A percentile compares a stretch with the other conserved stretches of the same genome.
Evolutionary conservation across 495 filamentous ascomycete genomes (phyloP).

Genomic region (Jackrogersella minutella): DNA sequence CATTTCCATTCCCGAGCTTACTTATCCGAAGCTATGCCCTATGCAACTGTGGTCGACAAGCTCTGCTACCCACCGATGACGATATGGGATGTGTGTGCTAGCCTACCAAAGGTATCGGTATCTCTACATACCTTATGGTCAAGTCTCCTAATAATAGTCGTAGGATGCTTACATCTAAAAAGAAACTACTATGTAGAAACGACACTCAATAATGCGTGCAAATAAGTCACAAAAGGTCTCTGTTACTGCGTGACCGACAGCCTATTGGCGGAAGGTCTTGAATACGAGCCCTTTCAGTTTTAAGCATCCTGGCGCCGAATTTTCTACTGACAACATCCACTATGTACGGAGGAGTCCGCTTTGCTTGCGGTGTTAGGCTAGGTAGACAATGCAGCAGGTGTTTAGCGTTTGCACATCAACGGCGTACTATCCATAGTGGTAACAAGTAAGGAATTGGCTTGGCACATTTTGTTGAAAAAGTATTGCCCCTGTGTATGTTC

Average conservation of each 20-base stretch:
- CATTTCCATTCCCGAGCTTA: conserved; percentile 20
- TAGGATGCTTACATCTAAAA: not conserved
- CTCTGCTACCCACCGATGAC: conserved; percentile 15
- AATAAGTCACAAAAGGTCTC: conserved; percentile 14
- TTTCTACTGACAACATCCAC: conserved; percentile 17
- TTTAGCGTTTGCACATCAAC: too few relatives aligned
- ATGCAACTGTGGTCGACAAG: conserved; percentile 13
- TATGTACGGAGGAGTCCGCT: conserved; percentile 23
- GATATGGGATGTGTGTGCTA: not conserved
- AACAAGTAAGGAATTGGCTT: conserved; percentile 25
- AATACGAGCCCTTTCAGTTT: conserved; percentile 34
- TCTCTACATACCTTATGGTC: too few relatives aligned
- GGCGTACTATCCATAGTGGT: too few relatives aligned
- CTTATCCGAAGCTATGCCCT: conserved; percentile 29
- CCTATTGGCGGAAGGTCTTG: conserved; percentile 16
- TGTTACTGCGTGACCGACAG: conserved; percentile 21
- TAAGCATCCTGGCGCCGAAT: conserved; percentile 13
- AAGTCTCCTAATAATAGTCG: not conserved
- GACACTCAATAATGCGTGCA: too few relatives aligned
- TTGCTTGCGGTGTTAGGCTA: conserved; percentile 8
- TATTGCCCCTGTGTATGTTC: not conserved
- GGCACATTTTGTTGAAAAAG: not conserved
- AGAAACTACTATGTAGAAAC: too few relatives aligned
- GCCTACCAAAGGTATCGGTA: not conserved
- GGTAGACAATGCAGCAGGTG: too few relatives aligned